Base-by-base conservation (phyloP, 306 rosid species). In the Castanea mollissima region DNA sequence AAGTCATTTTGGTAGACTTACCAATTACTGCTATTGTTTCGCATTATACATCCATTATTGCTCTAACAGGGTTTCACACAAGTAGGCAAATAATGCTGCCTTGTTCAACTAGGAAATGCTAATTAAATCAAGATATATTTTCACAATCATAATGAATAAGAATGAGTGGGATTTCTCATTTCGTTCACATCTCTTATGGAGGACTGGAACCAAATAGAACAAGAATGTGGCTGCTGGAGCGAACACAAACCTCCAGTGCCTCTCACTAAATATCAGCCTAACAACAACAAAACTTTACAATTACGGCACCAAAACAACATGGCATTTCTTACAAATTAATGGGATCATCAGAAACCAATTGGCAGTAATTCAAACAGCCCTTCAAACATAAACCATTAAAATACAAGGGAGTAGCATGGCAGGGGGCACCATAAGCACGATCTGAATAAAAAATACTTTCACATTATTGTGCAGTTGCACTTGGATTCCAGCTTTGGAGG, bases 381-480 rank as follows among this genome's bases (percentile, higher is more conserved):
- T 78, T 80, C 79, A 79, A 80, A 71, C 71, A 41, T 78, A 62
- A 77, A 58, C 76, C 82, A 78, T 56, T 73, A 79, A 68, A 78
- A 56, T 55, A 73, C 75, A 85, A 71, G 68, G 74, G 86, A 78
- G 31, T 21, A 18, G 89, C 64, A n/a, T 27, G 55, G 72, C 32
- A 52, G 73, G 76, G 57, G 70, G 76, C 79, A 46, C 41, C 74
- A 54, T 41, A 44, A 65, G 80, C 75, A 64, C 73, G 63, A 65
- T 60, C 69, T 67, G 83, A 82, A 79, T 78, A 71, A 35, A 35
- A 83, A 67, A 76, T 49, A 3, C 16, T 73, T 82, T 95, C 92
- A 95, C 98, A 95, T 95, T 88, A 95, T 90, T 55, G 88, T 86
- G 96, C 99, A 95, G 77, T 95, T 95, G 87, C 99, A 95, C 86